Base-by-base conservation (phyloP, 1,139 yeast genomes). In the Meyerozyma sp. region DNA sequence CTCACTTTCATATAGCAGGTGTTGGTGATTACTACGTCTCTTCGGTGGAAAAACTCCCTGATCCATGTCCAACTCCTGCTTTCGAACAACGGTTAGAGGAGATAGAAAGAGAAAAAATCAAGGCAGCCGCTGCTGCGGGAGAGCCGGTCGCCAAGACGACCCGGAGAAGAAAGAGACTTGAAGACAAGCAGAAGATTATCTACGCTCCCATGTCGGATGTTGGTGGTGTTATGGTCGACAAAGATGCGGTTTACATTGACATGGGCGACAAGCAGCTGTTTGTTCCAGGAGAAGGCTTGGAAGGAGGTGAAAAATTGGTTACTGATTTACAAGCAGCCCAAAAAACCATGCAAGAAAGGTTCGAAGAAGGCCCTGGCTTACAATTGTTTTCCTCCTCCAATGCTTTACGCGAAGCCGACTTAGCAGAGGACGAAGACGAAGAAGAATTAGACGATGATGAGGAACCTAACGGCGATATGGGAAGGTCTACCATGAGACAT, bases 181-280 rank as follows among this genome's bases (percentile, higher is more conserved):
- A 93, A 55, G 98, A 94, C 59, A 88, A 85, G 55, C 95, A 88
- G 61, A 93, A 91, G 63, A 82, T 90, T 52, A 90, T 94, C 2
- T 94, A 94, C 62, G 99, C 98, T 0, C 99, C 99, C 43, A 93
- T 94, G 98, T 88, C 97, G 41, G 98, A 94, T 65, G 97, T 93
- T 23, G 98, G 98, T 44, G 99, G 99, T 59, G 95, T 94, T 30
- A 73, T 93, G 50, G 90, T 94, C 49, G 99, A 94, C 66, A 91
- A 85, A 59, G 98, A 94, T 70, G 97, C 98, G 4, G 98, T 94
- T 2, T 88, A 91, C 57, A 89, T 94, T 49, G 97, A 94, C 59
- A 84, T 91, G 40, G 97, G 96, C 3, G 68, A 71, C 66, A 61
- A 50, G 38, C 81, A 69, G 59, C 68, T 63, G 52, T 86, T 86